Base-by-base conservation (phyloP, 805 yeast genomes). In the Yarrowia sp. region DNA sequence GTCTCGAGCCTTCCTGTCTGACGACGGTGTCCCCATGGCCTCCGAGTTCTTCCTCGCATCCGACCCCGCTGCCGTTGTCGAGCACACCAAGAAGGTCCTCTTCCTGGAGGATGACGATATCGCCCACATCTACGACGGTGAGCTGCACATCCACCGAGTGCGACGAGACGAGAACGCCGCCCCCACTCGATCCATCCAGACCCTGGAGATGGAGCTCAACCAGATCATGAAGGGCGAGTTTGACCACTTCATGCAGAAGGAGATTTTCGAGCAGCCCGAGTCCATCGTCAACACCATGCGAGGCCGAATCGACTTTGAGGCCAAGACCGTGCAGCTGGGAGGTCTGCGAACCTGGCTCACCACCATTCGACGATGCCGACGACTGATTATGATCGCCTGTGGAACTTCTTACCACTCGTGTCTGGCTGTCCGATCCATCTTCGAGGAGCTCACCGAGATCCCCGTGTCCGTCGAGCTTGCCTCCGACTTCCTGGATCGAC, bases 321-420 rank as follows among this genome's bases (percentile, higher is more conserved):
- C 87, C 75, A 82, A 83, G 71, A 80, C 79, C 47, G 88, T 95
- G 70, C 89, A 84, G 69, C 82, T 95, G 67, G 99, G 99, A 74
- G 99, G 99, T 44, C 83, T 95, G 73, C 85, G 88, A 71, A 82
- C 88, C 14, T 90, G 87, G 83, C 81, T 95, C 68, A 86, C 95
- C 33, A 89, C 95, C 51, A 90, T 95, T 68, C 86, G 98, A 79
- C 86, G 97, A 74, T 92, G 97, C 71, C 86, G 98, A 79, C 86
- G 99, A 78, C 84, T 95, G 72, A 90, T 92, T 67, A 95, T 95
- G 98, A 90, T 95, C 79, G 99, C 99, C 1, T 95, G 99, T 80
- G 99, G 99, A 80, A 95, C 99, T 7, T 95, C 99, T 0, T 95
- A 92, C 76, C 99, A 95, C 79, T 95, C 99, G 15, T 95, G 99